A percentile compares a stretch with the other conserved stretches of the same genome.
Evolutionary conservation across 2,329 filamentous ascomycete species (phyloP).

Genomic region (Xylaria sp.): DNA sequence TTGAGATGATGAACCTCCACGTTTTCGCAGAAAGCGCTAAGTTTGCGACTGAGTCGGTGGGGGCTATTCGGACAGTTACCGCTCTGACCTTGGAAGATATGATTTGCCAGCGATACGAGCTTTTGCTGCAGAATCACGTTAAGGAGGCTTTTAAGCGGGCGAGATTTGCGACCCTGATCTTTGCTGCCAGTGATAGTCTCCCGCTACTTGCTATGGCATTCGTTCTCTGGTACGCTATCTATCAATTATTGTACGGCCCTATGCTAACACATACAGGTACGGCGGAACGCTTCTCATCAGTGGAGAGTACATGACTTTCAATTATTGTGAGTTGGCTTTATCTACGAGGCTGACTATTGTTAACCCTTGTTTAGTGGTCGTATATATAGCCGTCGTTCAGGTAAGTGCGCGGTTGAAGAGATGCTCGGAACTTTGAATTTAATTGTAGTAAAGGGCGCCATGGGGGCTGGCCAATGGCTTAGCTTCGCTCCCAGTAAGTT

Average conservation of each 20-base stretch:
- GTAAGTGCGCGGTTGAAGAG: slow-evolving; percentile 36
- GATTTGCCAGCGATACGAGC: slow-evolving; percentile 66
- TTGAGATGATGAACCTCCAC: slow-evolving; percentile 59
- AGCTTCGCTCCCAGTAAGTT: slow-evolving; percentile 63
- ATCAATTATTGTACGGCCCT: not conserved
- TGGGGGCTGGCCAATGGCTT: slow-evolving; percentile 70
- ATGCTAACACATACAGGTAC: slow-evolving; percentile 62
- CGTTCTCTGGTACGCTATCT: slow-evolving; percentile 37
- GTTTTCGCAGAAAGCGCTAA: slow-evolving; percentile 75
- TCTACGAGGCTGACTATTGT: not conserved
- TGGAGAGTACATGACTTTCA: slow-evolving; percentile 54
- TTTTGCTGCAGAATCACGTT: slow-evolving; percentile 64
- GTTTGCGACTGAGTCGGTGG: slow-evolving; percentile 75
- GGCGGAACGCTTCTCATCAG: slow-evolving; percentile 64
- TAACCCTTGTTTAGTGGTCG: slow-evolving; percentile 49
- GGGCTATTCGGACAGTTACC: slow-evolving; percentile 74
- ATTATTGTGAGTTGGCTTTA: slow-evolving; percentile 47
- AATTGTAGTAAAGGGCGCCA: slow-evolving; percentile 51
- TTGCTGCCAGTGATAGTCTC: slow-evolving; percentile 70
- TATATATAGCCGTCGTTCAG: slow-evolving; percentile 70
- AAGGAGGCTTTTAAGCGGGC: slow-evolving; percentile 64
- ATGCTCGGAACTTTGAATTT: not conserved
- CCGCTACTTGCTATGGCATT: slow-evolving; percentile 43
- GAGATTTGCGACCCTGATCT: slow-evolving; percentile 67
- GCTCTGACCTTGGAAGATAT: slow-evolving; percentile 71